Evolutionary conservation across 2,329 filamentous ascomycete genomes (phyloP), one percentile per base, ranked within the genome.

Genomic region (Pseudogymnoascus sp.): DNA sequence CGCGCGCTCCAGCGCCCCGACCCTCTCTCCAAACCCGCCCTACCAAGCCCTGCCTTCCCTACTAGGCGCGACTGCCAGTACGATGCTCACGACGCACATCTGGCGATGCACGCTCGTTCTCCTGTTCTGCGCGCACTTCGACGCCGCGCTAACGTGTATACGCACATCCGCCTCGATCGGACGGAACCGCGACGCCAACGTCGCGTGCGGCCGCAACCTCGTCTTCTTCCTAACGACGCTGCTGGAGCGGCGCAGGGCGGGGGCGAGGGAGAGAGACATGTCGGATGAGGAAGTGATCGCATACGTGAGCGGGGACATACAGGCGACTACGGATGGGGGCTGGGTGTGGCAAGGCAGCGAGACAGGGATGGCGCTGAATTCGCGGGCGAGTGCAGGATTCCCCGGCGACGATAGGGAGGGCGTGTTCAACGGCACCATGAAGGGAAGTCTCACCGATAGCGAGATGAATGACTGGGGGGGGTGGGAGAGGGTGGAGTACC

Each of bases 21-120:
- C 5, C 63, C 71, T 2, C 64, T 72, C 63, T 62, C 64, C 63
- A 60, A 39, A 39, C 18, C 18, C 37, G 2, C 37, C 37, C 2
- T 65, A 65, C 65, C 62, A 63, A 60, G 66, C 67, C 26, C 71
- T 69, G 33, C 70, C 72, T 56, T 68, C 71, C 18, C 69, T 55
- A 2, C 45, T 67, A 58, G 68, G 67, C 5, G 62, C 63, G 10
- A 68, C 60, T 64, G 67, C 90, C 2, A 90, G 87, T 1, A 83
- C 87, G 3, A 82, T 92, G 65, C 78, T 95, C 7, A 88, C 90
- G 60, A 84, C 83, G 12, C 94, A 97, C 70, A 79, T 96, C 45
- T 96, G 95, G 83, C 87, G 92, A 19, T 95, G 88, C 68, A 81
- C 88, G 1, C 79, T 97, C 0, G 84, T 96, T 60, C 77, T 96